Conservation (phyloP, 495 filamentous ascomycete species). For the Penicillium diatomitis region DNA sequence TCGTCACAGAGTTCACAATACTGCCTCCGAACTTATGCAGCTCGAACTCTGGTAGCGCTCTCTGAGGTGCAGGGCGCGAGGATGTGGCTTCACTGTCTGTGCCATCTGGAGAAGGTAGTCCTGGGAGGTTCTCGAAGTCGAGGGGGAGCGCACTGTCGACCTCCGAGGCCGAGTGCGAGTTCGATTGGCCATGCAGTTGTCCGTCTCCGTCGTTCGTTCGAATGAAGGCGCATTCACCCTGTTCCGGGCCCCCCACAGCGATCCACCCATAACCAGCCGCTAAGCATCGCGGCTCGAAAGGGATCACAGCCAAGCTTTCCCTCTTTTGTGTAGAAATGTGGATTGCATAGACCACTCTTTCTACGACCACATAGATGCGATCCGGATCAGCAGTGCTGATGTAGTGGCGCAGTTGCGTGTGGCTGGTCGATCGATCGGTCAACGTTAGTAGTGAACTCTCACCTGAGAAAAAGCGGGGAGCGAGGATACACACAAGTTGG, state of each 20-base stretch:
- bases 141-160: slow-evolving; percentile 54
- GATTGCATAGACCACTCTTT: slow-evolving; percentile 62
- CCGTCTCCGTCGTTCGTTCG: slow-evolving; percentile 38
- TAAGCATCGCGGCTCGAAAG: slow-evolving; percentile 78
- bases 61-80: slow-evolving; percentile 21
- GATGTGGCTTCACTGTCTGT: slow-evolving; percentile 19
- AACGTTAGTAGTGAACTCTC: slow-evolving; percentile 1
- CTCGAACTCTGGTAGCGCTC: slow-evolving; percentile 36
- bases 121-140: slow-evolving; percentile 37
- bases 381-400: slow-evolving; percentile 71
- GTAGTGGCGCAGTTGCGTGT: slow-evolving; percentile 86
- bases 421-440: slow-evolving; percentile 40
- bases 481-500: slow-evolving; percentile 51
- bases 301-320: slow-evolving; percentile 65
- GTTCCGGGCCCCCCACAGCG: slow-evolving; percentile 72
- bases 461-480: not conserved
- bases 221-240: slow-evolving; percentile 78
- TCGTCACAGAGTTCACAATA: slow-evolving; percentile 65
- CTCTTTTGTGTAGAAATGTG: slow-evolving; percentile 62
- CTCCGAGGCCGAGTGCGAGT: slow-evolving; percentile 35
- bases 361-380: slow-evolving; percentile 73
- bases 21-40: slow-evolving; percentile 44
- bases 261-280: slow-evolving; percentile 80
- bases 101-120: slow-evolving; percentile 17
- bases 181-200: slow-evolving; percentile 21